These are phyloP conservation scores for Magnolia kwangsiensis DNA, from an alignment of 164 flowering plant species.

Conservation along the genomic window DNA sequence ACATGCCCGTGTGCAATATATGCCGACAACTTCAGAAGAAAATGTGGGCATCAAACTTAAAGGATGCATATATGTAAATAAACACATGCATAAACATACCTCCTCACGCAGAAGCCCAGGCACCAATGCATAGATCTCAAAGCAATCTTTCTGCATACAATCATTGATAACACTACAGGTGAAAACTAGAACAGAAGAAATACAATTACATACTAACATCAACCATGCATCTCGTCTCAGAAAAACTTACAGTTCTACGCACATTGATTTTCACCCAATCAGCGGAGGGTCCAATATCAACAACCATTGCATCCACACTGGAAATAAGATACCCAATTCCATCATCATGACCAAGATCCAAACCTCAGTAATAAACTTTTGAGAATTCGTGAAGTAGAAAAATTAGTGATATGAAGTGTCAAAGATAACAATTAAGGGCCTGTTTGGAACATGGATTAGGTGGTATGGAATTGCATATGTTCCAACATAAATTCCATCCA, in stretches of 20 bases:
- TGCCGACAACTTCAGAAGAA: too few species aligned
- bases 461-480: too few species aligned
- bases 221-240: neutral
- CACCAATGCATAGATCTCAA: constrained; percentile 93
- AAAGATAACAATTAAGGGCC: too few species aligned
- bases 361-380: neutral
- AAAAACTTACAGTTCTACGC: constrained; percentile 63
- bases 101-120: constrained; percentile 97
- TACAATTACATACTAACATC: neutral
- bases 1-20: neutral
- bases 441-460: too few species aligned
- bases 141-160: constrained; percentile 80
- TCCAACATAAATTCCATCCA: too few species aligned
- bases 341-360: constrained; percentile 4
- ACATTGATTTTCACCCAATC: constrained; percentile 96
- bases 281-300: constrained; percentile 80
- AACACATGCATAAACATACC: constrained; percentile 30
- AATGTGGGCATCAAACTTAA: too few species aligned
- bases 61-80: neutral
- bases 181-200: neutral
- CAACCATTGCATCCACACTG: constrained; percentile 60
- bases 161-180: neutral
- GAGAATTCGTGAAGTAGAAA: neutral
- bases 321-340: constrained; percentile 17
- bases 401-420: neutral